Conservation (phyloP, 2,329 filamentous ascomycete species). For the Blumeriella jaapii region DNA sequence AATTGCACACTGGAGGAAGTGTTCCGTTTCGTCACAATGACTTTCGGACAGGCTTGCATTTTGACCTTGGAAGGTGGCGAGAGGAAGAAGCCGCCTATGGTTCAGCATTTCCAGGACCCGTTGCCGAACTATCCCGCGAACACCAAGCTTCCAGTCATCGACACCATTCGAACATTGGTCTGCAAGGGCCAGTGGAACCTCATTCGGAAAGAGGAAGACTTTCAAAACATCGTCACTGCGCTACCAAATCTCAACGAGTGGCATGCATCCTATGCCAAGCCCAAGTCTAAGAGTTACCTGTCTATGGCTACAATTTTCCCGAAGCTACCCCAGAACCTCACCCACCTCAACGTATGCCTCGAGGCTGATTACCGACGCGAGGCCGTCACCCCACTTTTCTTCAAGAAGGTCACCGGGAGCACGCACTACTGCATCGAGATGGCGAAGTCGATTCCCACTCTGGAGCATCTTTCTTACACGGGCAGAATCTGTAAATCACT, state of each 20-base stretch:
- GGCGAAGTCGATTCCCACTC: conserved; percentile 44
- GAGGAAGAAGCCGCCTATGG: conserved; percentile 61
- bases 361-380: conserved; percentile 63
- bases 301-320: conserved; percentile 55
- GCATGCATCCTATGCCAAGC: conserved; percentile 49
- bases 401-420: conserved; percentile 42
- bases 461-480: conserved; percentile 62
- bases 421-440: conserved; percentile 56
- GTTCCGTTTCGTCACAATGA: conserved; percentile 48
- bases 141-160: conserved; percentile 22
- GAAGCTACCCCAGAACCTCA: conserved; percentile 44
- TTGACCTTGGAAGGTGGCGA: conserved; percentile 69
- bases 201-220: conserved; percentile 52
- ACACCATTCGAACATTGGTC: conserved; percentile 52
- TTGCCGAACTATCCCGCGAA: too few relatives aligned
- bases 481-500: conserved; percentile 60
- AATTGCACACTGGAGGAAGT: conserved; percentile 62
- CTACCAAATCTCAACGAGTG: conserved; percentile 51
- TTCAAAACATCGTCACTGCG: conserved; percentile 46
- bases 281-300: conserved; percentile 62
- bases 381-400: conserved; percentile 46
- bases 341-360: conserved; percentile 54
- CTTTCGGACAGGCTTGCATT: conserved; percentile 47
- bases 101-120: conserved; percentile 39
- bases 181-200: conserved; percentile 71